phyloP scores from a whole-genome alignment of 176 grass and related monocot genomes.

The Tuctoria greenei region DNA sequence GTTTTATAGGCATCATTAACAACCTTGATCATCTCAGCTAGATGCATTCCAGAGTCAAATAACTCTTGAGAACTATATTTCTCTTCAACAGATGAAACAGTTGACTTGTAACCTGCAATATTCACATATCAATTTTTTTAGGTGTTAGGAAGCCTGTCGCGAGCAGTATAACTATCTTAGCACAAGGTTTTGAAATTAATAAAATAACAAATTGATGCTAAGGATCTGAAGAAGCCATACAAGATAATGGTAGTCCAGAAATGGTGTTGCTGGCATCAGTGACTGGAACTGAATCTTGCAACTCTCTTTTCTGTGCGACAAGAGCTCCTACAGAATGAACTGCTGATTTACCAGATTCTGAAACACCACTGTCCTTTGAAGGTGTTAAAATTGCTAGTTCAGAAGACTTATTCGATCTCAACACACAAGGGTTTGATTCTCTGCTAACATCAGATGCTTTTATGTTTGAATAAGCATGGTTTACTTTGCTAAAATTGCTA shows the following conservation, averaged over 20 bases:
- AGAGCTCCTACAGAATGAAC: slow-evolving; percentile 24
- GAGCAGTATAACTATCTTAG: slow-evolving; percentile 21
- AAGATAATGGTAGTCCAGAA: slow-evolving; percentile 33
- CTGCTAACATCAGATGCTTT: slow-evolving; percentile 13
- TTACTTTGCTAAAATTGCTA: slow-evolving; percentile 26
- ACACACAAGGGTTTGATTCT: slow-evolving; percentile 30
- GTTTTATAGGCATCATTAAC: slow-evolving; percentile 50
- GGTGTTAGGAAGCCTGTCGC: neutral
- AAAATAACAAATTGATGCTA: slow-evolving; percentile 9
- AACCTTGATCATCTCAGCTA: slow-evolving; percentile 50
- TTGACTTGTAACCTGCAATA: slow-evolving; percentile 30
- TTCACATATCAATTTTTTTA: slow-evolving; percentile 20
- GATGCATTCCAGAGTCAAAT: slow-evolving; percentile 31
- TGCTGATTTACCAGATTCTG: slow-evolving; percentile 40
- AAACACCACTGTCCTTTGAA: slow-evolving; percentile 29
- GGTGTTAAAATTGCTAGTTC: slow-evolving; percentile 38
- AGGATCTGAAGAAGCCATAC: slow-evolving; percentile 33
- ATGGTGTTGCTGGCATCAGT: slow-evolving; percentile 18
- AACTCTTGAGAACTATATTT: slow-evolving; percentile 18
- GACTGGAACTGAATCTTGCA: slow-evolving; percentile 10
- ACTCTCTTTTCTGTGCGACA: slow-evolving; percentile 40
- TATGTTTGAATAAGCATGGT: slow-evolving; percentile 26
- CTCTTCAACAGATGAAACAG: slow-evolving; percentile 17
- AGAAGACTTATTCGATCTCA: slow-evolving; percentile 33
- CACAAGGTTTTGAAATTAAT: slow-evolving; percentile 12